These are phyloP conservation scores for Forsythia suspensa DNA, from an alignment of 257 asterid species.

Conservation along the genomic window DNA sequence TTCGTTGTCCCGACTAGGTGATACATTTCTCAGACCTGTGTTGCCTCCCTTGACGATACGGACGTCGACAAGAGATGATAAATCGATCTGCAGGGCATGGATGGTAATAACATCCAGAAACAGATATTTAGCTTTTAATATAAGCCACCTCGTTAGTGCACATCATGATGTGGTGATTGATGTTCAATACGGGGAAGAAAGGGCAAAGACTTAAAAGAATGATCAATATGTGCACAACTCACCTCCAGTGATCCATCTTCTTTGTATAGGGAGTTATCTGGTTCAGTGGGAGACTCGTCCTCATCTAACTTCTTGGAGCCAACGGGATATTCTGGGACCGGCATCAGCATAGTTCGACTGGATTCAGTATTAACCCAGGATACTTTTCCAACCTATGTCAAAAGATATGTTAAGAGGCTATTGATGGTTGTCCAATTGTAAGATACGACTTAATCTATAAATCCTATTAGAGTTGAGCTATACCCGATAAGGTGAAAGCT, in stretches of 20 bases:
- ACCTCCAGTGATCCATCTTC: constrained; percentile 97
- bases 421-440: not conserved
- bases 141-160: not conserved
- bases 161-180: not conserved
- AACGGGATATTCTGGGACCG: constrained; percentile 71
- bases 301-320: constrained; percentile 36
- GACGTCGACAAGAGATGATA: constrained; percentile 68
- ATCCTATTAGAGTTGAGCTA: constrained; percentile 17
- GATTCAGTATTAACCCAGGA: constrained; percentile 50
- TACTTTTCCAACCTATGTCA: constrained; percentile 78
- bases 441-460: constrained; percentile 7
- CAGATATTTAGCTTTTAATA: not conserved
- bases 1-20: constrained; percentile 32
- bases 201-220: not conserved
- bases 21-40: constrained; percentile 35
- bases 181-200: not conserved
- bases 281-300: constrained; percentile 42
- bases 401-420: constrained; percentile 13
- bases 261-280: constrained; percentile 56
- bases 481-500: constrained; percentile 78
- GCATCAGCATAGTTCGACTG: constrained; percentile 46
- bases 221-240: constrained; percentile 14
- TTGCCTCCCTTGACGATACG: constrained; percentile 49
- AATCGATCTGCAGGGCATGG: constrained; percentile 60
- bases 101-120: not conserved